Conservation (phyloP, 1,139 yeast genomes). For the Yamadazyma epiphylla region DNA sequence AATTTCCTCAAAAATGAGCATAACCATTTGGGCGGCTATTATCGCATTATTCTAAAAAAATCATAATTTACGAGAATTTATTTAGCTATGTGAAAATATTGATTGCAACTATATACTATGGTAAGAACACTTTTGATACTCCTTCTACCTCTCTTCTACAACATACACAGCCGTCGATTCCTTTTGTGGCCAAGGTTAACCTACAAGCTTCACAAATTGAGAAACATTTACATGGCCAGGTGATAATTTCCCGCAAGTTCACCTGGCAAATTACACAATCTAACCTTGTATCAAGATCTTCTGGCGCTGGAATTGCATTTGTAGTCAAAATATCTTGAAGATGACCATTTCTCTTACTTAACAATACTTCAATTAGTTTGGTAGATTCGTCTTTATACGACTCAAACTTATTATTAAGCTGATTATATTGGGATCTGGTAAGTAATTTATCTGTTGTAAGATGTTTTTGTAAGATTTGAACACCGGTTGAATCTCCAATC, state of each 20-base stretch:
- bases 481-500: constrained; percentile 16
- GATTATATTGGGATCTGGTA: constrained; percentile 41
- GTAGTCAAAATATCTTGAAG: constrained; percentile 5
- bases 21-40: background rate
- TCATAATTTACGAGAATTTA: background rate
- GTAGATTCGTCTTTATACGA: constrained; percentile 19
- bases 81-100: too few relatives aligned
- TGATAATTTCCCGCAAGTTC: constrained; percentile 67
- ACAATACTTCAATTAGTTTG: constrained; percentile 19
- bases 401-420: constrained; percentile 11
- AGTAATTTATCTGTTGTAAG: constrained; percentile 21
- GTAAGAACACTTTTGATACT: constrained; percentile 48
- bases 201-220: constrained; percentile 87
- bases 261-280: constrained; percentile 82
- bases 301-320: constrained; percentile 1
- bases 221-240: constrained; percentile 93
- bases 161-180: constrained; percentile 79
- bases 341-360: constrained; percentile 14
- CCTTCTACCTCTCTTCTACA: constrained; percentile 73
- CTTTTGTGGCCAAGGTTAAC: constrained; percentile 66
- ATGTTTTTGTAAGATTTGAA: constrained; percentile 34
- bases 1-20: background rate
- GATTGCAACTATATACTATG: constrained; percentile 27
- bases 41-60: background rate
- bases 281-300: constrained; percentile 14